These are phyloP conservation scores for Haemoproteus tartakovskyi DNA, from an alignment of 169 alveolate genomes.

Conservation along the genomic window DNA sequence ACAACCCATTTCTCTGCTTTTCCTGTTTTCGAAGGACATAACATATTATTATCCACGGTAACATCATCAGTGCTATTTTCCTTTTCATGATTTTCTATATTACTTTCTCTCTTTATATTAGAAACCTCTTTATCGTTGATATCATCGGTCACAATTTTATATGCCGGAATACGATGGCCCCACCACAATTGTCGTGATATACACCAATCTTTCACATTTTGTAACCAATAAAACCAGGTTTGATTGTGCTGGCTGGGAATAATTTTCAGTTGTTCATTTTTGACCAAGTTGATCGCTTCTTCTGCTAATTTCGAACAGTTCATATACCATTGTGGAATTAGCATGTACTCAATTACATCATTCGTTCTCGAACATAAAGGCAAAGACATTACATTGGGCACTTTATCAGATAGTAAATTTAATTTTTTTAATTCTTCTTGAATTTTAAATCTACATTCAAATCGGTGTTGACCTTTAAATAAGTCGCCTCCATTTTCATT, in stretches of 20 bases:
- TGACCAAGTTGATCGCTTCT: constrained; percentile 90
- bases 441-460: constrained; percentile 91
- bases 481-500: constrained; percentile 92
- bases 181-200: constrained; percentile 99
- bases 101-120: constrained; percentile 4
- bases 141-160: constrained; percentile 77
- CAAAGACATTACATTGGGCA: constrained; percentile 92
- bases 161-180: constrained; percentile 99
- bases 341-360: constrained; percentile 97
- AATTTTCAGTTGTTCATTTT: constrained; percentile 88
- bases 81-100: neutral
- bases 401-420: constrained; percentile 84
- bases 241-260: constrained; percentile 92
- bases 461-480: constrained; percentile 94
- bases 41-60: neutral
- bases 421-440: constrained; percentile 89
- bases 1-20: constrained; percentile 89
- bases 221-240: constrained; percentile 97
- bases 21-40: neutral
- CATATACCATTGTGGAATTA: constrained; percentile 99
- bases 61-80: neutral
- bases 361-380: constrained; percentile 97
- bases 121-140: constrained; percentile 13
- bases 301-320: constrained; percentile 94
- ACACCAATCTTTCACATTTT: constrained; percentile 99